Percentiles rank a stretch among this genome's conserved stretches.
Conservation (phyloP, 805 yeast genomes). For the Suhomyces pyralidae region DNA sequence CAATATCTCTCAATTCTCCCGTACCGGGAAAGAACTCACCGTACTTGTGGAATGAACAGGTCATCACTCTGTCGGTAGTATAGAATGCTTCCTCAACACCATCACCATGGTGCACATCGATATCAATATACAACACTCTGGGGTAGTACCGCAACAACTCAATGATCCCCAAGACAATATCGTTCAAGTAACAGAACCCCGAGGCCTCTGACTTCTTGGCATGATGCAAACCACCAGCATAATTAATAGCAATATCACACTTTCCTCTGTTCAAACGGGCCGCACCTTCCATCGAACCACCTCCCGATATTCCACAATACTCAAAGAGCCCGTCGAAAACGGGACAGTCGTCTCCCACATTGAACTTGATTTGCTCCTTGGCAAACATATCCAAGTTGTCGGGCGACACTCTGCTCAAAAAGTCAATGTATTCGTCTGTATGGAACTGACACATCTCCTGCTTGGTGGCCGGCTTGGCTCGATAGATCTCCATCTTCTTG, state of each 20-base stretch:
- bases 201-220: slow-evolving; percentile 88
- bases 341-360: slow-evolving; percentile 92
- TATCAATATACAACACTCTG: slow-evolving; percentile 82
- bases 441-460: slow-evolving; percentile 99
- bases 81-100: slow-evolving; percentile 95
- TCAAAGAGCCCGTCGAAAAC: slow-evolving; percentile 77
- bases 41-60: slow-evolving; percentile 86
- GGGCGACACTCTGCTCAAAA: slow-evolving; percentile 84
- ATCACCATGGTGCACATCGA: slow-evolving; percentile 92
- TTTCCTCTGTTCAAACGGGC: slow-evolving; percentile 76
- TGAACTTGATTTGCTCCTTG: slow-evolving; percentile 86
- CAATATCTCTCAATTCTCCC: slow-evolving; percentile 80
- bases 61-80: slow-evolving; percentile 88
- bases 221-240: slow-evolving; percentile 92
- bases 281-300: slow-evolving; percentile 89
- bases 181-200: slow-evolving; percentile 89
- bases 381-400: slow-evolving; percentile 85
- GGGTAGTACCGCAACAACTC: slow-evolving; percentile 80
- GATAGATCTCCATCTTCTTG: slow-evolving; percentile 94
- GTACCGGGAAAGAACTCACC: slow-evolving; percentile 95
- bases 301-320: slow-evolving; percentile 76
- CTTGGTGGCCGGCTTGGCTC: slow-evolving; percentile 96
- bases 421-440: slow-evolving; percentile 95
- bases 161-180: slow-evolving; percentile 80
- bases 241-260: slow-evolving; percentile 88